A percentile compares a stretch with the other conserved stretches of the same genome.
These are phyloP conservation scores for Cornus florida DNA, from an alignment of 148 eudicot genomes.

Conservation along the genomic window DNA sequence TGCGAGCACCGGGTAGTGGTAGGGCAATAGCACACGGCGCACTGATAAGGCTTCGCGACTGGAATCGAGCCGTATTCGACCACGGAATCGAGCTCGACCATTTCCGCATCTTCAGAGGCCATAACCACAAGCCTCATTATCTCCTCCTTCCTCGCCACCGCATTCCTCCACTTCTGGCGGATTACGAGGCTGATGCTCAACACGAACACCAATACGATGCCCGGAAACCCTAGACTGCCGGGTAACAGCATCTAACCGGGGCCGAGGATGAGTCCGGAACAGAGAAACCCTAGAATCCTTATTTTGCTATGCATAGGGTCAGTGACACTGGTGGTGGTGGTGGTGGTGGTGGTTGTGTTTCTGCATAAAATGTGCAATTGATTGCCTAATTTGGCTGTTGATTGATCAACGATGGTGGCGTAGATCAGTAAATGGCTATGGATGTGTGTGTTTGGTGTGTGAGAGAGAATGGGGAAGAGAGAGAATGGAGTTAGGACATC, in stretches of 20 bases:
- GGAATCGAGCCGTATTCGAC: conserved; percentile 6
- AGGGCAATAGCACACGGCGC: conserved; percentile 42
- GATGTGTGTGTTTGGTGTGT: no score
- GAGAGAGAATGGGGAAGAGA: no score
- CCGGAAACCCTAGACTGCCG: conserved; percentile 49
- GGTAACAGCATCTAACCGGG: conserved; percentile 36
- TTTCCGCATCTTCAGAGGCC: conserved; percentile 43
- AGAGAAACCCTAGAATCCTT: conserved; percentile 7
- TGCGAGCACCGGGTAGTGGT: conserved; percentile 39
- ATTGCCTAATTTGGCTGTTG: no score
- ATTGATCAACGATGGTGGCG: no score
- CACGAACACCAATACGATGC: conserved; percentile 15
- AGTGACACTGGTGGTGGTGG: not conserved
- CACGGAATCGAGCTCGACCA: conserved; percentile 38
- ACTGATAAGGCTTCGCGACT: conserved; percentile 15
- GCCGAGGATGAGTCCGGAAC: conserved; percentile 7
- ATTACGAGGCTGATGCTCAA: conserved; percentile 22
- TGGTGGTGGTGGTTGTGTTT: no score
- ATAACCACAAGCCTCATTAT: conserved; percentile 36
- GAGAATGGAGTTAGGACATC: no score
- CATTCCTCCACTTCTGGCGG: conserved; percentile 43
- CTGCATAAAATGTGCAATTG: no score
- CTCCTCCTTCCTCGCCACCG: conserved; percentile 38
- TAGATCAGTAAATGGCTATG: no score
- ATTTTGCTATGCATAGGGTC: not conserved